A percentile compares a stretch with the other conserved stretches of the same genome.
phyloP scores from a whole-genome alignment of 768 basidiomycete species.

The Amanita phalloides region DNA sequence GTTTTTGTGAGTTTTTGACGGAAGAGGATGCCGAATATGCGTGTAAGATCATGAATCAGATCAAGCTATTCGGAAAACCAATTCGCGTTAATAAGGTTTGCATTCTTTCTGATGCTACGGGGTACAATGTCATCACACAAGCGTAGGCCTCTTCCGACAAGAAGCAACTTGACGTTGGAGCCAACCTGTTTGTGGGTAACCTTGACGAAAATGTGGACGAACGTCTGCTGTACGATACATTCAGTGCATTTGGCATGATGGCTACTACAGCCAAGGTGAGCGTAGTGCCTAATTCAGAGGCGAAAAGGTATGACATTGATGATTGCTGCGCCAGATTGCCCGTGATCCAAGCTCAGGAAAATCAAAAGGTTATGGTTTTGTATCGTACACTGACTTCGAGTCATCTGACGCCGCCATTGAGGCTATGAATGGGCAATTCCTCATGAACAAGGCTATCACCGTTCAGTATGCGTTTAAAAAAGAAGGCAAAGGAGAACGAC shows the following conservation, averaged over 20 bases:
- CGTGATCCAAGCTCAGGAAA: constrained; percentile 76
- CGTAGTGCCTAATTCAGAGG: constrained; percentile 8
- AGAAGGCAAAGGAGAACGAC: constrained; percentile 96
- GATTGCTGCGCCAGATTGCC: constrained; percentile 55
- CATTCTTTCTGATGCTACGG: constrained; percentile 9
- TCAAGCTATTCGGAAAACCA: constrained; percentile 97
- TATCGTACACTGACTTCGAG: constrained; percentile 96
- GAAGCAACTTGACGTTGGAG: constrained; percentile 95
- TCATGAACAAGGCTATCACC: constrained; percentile 96
- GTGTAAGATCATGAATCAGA: constrained; percentile 99
- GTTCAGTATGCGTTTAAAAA: constrained; percentile 99
- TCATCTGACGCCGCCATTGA: constrained; percentile 94
- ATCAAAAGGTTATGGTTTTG: constrained; percentile 97
- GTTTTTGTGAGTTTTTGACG: constrained; percentile 98
- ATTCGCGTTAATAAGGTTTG: constrained; percentile 97
- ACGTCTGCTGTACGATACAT: constrained; percentile 85
- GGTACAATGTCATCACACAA: constrained; percentile 9
- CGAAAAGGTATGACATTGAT: background rate
- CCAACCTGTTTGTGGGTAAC: constrained; percentile 94
- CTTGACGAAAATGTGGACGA: constrained; percentile 95
- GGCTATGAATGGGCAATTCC: constrained; percentile 94
- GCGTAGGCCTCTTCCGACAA: constrained; percentile 91
- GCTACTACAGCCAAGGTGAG: constrained; percentile 81
- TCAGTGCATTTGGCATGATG: constrained; percentile 90
- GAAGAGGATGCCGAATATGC: constrained; percentile 99